phyloP scores from a whole-genome alignment of 805 yeast genomes.

The Komagataella populi region DNA sequence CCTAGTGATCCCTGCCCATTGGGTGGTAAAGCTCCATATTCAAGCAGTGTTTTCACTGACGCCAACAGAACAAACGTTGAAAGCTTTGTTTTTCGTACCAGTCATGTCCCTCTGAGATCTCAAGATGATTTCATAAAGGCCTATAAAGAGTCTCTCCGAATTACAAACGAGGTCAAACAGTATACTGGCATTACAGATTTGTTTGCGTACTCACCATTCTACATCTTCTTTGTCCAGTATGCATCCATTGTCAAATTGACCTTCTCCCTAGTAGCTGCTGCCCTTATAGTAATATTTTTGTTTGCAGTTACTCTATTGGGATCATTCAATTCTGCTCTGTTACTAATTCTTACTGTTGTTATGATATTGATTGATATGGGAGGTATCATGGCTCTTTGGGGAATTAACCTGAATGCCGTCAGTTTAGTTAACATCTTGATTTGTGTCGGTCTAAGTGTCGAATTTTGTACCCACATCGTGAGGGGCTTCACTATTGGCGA shows the following conservation, averaged over 20 bases:
- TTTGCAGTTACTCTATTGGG: constrained; percentile 52
- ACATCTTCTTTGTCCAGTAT: constrained; percentile 87
- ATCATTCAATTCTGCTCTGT: constrained; percentile 42
- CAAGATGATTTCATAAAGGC: constrained; percentile 79
- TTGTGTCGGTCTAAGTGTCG: constrained; percentile 90
- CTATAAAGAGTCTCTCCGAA: constrained; percentile 54
- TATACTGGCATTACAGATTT: constrained; percentile 29
- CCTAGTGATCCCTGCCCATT: constrained; percentile 85
- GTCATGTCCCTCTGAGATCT: constrained; percentile 68
- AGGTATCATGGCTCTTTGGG: constrained; percentile 67
- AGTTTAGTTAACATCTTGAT: constrained; percentile 80
- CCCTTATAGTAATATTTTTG: constrained; percentile 32
- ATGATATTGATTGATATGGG: constrained; percentile 62
- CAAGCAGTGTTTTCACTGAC: constrained; percentile 36
- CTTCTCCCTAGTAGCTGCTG: constrained; percentile 34
- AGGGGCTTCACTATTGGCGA: constrained; percentile 53
- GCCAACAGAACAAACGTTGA: constrained; percentile 23
- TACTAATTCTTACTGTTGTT: constrained; percentile 43
- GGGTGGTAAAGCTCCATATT: constrained; percentile 92
- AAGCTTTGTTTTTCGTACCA: constrained; percentile 64
- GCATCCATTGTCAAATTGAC: constrained; percentile 49
- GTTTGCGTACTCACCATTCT: constrained; percentile 89
- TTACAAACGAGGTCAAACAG: constrained; percentile 40
- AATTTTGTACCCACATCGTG: constrained; percentile 81
- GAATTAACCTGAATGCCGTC: constrained; percentile 75